Evolutionary conservation across 2,329 filamentous ascomycete species (phyloP), one percentile per base, ranked within the genome.

Genomic region (Verticillium zaregamsianum): DNA sequence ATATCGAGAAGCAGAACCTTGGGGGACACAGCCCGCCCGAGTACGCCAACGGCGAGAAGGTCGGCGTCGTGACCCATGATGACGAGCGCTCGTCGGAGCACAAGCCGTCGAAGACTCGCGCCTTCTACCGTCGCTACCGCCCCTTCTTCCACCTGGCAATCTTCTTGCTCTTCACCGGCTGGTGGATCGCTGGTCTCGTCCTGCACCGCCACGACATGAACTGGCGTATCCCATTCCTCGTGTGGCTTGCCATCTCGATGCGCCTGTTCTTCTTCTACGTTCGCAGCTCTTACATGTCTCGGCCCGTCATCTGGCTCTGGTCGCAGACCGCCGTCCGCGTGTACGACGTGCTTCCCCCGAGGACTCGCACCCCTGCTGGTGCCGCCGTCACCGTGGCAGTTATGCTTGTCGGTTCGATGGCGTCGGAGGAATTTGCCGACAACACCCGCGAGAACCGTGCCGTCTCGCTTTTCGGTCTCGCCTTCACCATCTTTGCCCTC

Each of bases 401-500:
- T 61, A 89, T 96, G 68, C 73, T 96, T n/a, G 74, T 95, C 57
- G 93, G 92, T 12, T 83, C 90, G 0, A 92, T 97, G 68, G 89
- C 81, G 1, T 90, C 90, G 0, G 80, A 84, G 35, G 91, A 94
- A 72, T 83, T 82, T 12, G 80, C 77, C 20, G 88, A 93, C 70
- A 97, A 96, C 77, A 95, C 87, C 3, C 87, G 91, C 39, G 86
- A 80, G 62, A 93, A 93, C 76, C 90, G 93, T 40, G 91, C 89
- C 45, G 81, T 96, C 66, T 93, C 91, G 68, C 79, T 96, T 14
- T 90, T 95, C 63, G 93, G 93, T 28, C 80, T 97, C 20, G 67
- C 83, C 4, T 84, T 96, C 61, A 89, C 94, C 74, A 79, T 96
- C 66, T 77, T 76, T 62, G 62, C 74, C 1, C 86, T 97, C 67